Evolutionary conservation across 805 yeast species (phyloP).

Genomic region (Metschnikowia reukaufii): DNA sequence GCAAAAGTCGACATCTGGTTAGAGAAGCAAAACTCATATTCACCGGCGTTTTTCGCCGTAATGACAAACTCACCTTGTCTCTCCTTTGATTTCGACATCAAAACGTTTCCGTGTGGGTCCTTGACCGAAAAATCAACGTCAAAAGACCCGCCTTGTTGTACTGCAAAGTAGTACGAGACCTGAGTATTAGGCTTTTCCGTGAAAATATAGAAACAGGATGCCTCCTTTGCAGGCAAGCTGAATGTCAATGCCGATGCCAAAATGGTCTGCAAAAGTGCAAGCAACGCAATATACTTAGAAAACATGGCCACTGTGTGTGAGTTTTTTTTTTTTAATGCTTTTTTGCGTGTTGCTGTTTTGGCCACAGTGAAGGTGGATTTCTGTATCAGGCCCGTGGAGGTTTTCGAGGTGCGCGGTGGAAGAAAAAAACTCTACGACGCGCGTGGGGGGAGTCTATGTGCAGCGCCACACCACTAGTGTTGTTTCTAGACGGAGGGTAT

Average conservation of each 20-base stretch:
- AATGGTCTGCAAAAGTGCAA: conserved; percentile 33
- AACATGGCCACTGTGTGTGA: conserved; percentile 10
- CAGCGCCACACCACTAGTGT: too few species aligned
- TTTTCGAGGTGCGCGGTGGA: background rate
- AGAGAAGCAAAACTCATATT: conserved; percentile 83
- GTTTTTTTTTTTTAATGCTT: background rate
- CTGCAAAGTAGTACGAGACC: conserved; percentile 79
- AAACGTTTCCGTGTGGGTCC: conserved; percentile 55
- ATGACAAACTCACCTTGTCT: conserved; percentile 81
- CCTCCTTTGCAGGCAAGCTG: conserved; percentile 71
- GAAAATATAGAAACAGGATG: conserved; percentile 68
- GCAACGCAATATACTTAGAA: conserved; percentile 18
- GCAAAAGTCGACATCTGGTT: conserved; percentile 80
- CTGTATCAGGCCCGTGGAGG: background rate
- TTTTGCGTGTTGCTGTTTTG: too few species aligned
- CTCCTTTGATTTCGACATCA: conserved; percentile 57
- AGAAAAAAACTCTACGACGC: background rate
- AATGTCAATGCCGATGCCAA: conserved; percentile 66
- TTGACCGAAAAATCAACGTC: conserved; percentile 71
- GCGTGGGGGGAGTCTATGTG: background rate
- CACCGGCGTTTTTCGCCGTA: conserved; percentile 65
- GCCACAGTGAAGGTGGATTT: too few species aligned
- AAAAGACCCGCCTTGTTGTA: conserved; percentile 75
- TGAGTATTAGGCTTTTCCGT: conserved; percentile 59
- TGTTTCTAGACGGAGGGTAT: too few species aligned